A percentile compares a stretch with the other conserved stretches of the same genome.
These are phyloP conservation scores for Magnusiomyces ingens DNA, from an alignment of 1,139 yeast species.

Conservation along the genomic window DNA sequence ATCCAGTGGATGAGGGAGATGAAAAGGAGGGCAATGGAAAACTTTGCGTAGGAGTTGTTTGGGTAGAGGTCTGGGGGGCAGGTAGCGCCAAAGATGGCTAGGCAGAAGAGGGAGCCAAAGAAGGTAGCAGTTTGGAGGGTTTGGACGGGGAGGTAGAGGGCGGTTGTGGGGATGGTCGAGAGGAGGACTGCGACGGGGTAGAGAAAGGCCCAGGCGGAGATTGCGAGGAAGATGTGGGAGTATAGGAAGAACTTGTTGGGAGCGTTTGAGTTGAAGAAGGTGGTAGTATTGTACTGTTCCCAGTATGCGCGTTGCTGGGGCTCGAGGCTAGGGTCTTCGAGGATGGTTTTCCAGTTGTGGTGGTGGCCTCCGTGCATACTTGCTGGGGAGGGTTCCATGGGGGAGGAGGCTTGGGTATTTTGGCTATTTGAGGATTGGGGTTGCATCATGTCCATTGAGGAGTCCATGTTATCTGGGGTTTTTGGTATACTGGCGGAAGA, in stretches of 20 bases:
- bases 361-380: constrained; percentile 25
- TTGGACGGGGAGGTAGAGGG: constrained; percentile 53
- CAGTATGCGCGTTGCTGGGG: constrained; percentile 73
- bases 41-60: constrained; percentile 59
- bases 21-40: constrained; percentile 55
- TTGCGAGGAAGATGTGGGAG: constrained; percentile 47
- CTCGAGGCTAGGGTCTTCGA: constrained; percentile 52
- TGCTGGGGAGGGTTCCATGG: constrained; percentile 31
- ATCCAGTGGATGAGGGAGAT: constrained; percentile 48
- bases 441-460: not conserved
- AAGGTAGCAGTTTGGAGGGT: constrained; percentile 44
- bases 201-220: constrained; percentile 45
- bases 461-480: not conserved
- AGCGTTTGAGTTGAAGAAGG: constrained; percentile 50
- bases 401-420: too few relatives aligned
- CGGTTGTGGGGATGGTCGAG: constrained; percentile 47
- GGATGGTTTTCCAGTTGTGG: constrained; percentile 69
- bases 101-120: constrained; percentile 48
- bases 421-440: not conserved
- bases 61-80: constrained; percentile 69
- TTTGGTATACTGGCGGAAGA: not conserved
- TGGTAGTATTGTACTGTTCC: constrained; percentile 76
- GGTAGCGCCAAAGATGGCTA: constrained; percentile 52
- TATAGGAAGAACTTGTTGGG: constrained; percentile 48
- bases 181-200: constrained; percentile 69